Evolutionary conservation across 179 eudicot genomes (phyloP), one percentile per base, ranked within the genome.

Genomic region (Spergularia azorica): DNA sequence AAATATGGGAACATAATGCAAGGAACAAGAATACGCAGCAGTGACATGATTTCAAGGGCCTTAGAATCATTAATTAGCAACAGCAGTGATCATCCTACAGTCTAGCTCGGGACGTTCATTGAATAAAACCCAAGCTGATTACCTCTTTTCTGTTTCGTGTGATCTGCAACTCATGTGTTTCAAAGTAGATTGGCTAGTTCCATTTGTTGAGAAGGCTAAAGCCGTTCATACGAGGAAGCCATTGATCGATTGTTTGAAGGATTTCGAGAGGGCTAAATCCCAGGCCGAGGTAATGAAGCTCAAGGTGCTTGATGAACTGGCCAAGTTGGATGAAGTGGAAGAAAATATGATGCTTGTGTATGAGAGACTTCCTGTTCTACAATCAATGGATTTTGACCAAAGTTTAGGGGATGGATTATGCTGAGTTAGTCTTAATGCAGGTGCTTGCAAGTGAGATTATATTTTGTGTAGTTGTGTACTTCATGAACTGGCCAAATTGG

Each of bases 351-450:
- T n/a, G 15, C 26, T 26, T 15, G 79, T 58, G 16, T 76, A 18
- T 68, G 67, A 48, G n/a, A 69, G 39, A 48, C n/a, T 46, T 18
- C 61, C 66, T 46, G 26, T 5, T 46, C 26, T 69, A 11, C 48
- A 48, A 68, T 59, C 74, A 13, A 38, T 60, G 5, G 79, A 68
- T 76, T 63, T 76, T 32, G 58, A 69, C 60, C n/a, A 10, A 48
- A 18, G 74, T 59, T 58, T 76, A 58, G 79, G 79, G n/a, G 73
- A 76, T 16, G 73, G 67, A 56, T 48, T 76, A 6, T 76, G 43
- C 18, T 76, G 36, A 57, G 36, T 63, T 8, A 8, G 48, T 3
- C 3, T 43, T 43, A 0, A 43, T 43, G 8, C 48, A 43, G 6
- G 48, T 41, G 46, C 8, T 43, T 5, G 48, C 48, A 43, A 43